Evolutionary conservation across 148 eudicot genomes (phyloP), one percentile per base, ranked within the genome.

Genomic region (Camellia lanceoleosa): DNA sequence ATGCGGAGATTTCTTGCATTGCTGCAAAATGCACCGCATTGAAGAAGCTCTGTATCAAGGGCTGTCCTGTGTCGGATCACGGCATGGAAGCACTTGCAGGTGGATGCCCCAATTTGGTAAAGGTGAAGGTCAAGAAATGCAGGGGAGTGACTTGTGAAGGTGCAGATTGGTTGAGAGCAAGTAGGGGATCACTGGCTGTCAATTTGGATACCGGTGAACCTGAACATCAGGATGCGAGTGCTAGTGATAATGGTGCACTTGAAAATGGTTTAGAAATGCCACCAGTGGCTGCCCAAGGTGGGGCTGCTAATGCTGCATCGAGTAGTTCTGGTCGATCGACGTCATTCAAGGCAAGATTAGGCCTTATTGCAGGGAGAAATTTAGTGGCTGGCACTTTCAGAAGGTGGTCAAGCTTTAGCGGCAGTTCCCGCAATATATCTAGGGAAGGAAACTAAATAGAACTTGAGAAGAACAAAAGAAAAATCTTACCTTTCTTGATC

Each of bases 71-170:
- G 0, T 86, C 92, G 1, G 88, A 90, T 80, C 78, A 78, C 56
- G 90, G 89, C 13, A 88, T 90, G 80, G 89, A 90, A 77, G 92
- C 92, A 55, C 80, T 90, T 64, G 92, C 89, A 15, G 62, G 74
- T 61, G 91, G 92, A 0, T 88, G 89, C 79, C 92, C 91, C 20
- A 90, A 86, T 83, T 78, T 88, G 81, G 86, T 88, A 65, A 90
- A 90, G 74, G 84, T 90, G 62, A 90, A 90, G 89, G 87, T 90
- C 12, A 90, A 90, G 87, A 90, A 90, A 71, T 90, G 92, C 75
- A 88, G 79, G 67, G 87, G 72, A 54, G 89, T 88, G 43, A 89
- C 93, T 44, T 20, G 70, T 76, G 87, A 87, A 19, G 85, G 85
- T 55, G 91, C 84, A 0, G 89, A 87, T 67, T 81, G 84, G 88